phyloP scores from a whole-genome alignment of 352 stramenopile genomes.

The Phytopythium chamaehyphon region DNA sequence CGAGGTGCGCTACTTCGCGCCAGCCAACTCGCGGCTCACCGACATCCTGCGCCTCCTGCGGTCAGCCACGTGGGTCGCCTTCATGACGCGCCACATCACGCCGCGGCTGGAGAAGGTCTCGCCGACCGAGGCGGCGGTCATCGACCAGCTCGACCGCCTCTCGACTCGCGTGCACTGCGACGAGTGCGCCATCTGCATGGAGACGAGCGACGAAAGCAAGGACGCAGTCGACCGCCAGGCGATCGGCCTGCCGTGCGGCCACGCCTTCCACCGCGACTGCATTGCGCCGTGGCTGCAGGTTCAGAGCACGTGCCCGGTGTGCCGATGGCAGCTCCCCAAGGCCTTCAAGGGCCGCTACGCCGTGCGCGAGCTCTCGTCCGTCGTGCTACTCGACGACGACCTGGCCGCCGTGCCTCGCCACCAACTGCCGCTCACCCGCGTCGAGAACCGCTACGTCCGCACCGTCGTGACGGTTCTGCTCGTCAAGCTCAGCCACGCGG shows the following conservation, averaged over 20 bases:
- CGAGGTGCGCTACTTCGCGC: conserved; percentile 58
- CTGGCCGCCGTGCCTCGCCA: conserved; percentile 13
- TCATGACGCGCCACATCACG: conserved; percentile 55
- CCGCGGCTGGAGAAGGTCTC: conserved; percentile 53
- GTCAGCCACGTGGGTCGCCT: conserved; percentile 46
- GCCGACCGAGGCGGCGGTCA: conserved; percentile 29
- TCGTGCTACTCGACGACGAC: conserved; percentile 26
- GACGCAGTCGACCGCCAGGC: conserved; percentile 15
- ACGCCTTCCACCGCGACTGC: conserved; percentile 90
- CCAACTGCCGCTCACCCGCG: conserved; percentile 16
- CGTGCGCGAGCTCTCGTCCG: conserved; percentile 41
- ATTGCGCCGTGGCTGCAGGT: conserved; percentile 86
- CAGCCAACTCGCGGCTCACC: conserved; percentile 28
- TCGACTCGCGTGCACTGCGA: conserved; percentile 13
- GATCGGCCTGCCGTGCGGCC: conserved; percentile 70
- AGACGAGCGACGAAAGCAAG: conserved; percentile 46
- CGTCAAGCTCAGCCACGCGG: conserved; percentile 24
- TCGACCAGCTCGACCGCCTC: conserved; percentile 21
- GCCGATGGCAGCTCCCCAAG: conserved; percentile 82
- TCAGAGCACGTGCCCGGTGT: conserved; percentile 90
- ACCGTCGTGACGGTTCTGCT: conserved; percentile 43
- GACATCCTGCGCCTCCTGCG: conserved; percentile 60
- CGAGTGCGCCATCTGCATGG: conserved; percentile 87
- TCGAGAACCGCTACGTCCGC: conserved; percentile 36
- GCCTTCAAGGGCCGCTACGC: conserved; percentile 50